phyloP scores from a whole-genome alignment of 2,329 filamentous ascomycete species.

The Ophiostoma sp. region DNA sequence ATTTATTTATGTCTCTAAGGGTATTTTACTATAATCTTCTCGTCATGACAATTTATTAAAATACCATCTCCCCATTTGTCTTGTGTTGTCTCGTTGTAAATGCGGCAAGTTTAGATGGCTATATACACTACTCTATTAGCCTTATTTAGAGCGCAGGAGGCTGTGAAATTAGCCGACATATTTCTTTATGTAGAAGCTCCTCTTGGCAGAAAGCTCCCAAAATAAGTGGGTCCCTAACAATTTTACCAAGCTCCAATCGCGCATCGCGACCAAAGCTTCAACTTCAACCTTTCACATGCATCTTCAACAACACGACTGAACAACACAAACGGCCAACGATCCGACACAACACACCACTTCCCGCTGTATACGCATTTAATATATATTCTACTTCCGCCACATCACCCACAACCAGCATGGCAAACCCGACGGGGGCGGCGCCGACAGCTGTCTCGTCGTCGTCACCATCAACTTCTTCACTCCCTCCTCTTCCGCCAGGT shows the following conservation, averaged over 20 bases:
- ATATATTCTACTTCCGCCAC: background rate
- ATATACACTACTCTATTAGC: background rate
- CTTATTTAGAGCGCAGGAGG: background rate
- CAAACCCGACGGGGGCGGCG: background rate
- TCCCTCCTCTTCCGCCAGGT: conserved; percentile 71
- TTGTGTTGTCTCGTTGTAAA: background rate
- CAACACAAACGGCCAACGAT: background rate
- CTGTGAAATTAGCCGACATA: background rate
- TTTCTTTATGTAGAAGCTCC: background rate
- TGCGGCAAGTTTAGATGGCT: background rate
- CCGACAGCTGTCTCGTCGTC: background rate
- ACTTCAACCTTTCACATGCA: background rate
- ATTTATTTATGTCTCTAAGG: no score
- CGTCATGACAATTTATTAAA: no score
- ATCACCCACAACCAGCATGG: background rate
- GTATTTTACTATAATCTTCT: no score
- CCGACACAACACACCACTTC: background rate
- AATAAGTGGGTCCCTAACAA: conserved; percentile 12
- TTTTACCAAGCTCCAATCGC: conserved; percentile 7
- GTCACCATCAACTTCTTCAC: background rate
- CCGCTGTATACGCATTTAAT: background rate
- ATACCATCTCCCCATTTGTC: background rate
- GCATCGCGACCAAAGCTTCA: background rate
- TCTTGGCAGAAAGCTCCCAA: background rate
- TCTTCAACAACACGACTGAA: background rate